Conservation (phyloP, 805 yeast genomes). For the Candida succiphila region DNA sequence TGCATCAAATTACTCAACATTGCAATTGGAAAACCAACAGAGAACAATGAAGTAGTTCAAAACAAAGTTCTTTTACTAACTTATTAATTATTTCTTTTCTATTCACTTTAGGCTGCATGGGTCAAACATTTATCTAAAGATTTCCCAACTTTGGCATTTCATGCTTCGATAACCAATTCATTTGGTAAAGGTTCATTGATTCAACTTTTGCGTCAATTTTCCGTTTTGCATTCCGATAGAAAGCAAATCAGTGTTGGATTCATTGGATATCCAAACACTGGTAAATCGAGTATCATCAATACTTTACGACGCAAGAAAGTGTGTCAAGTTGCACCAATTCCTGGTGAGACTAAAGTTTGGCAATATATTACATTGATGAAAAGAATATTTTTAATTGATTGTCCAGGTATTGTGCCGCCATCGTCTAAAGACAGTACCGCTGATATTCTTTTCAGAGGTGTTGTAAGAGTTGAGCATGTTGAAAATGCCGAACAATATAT, state of each 20-base stretch:
- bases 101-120: constrained; percentile 99
- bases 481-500: constrained; percentile 92
- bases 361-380: constrained; percentile 97
- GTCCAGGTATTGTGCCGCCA: constrained; percentile 99
- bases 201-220: constrained; percentile 87
- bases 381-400: constrained; percentile 88
- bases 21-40: too few relatives aligned
- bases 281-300: constrained; percentile 92
- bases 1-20: too few relatives aligned
- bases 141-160: constrained; percentile 94
- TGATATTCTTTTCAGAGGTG: constrained; percentile 91
- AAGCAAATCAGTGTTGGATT: constrained; percentile 95
- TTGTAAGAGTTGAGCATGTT: constrained; percentile 97
- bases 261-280: constrained; percentile 97
- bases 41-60: too few relatives aligned
- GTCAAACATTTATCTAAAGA: constrained; percentile 87
- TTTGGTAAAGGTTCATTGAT: constrained; percentile 96
- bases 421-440: constrained; percentile 81
- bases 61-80: too few relatives aligned
- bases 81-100: too few relatives aligned
- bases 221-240: constrained; percentile 83
- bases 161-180: constrained; percentile 94
- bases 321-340: constrained; percentile 95
- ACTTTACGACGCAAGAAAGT: constrained; percentile 92
- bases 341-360: constrained; percentile 99